Evolutionary conservation across 2,329 filamentous ascomycete genomes (phyloP), one percentile per base, ranked within the genome.

Genomic region (Stagonosporopsis cucurbitacearum): DNA sequence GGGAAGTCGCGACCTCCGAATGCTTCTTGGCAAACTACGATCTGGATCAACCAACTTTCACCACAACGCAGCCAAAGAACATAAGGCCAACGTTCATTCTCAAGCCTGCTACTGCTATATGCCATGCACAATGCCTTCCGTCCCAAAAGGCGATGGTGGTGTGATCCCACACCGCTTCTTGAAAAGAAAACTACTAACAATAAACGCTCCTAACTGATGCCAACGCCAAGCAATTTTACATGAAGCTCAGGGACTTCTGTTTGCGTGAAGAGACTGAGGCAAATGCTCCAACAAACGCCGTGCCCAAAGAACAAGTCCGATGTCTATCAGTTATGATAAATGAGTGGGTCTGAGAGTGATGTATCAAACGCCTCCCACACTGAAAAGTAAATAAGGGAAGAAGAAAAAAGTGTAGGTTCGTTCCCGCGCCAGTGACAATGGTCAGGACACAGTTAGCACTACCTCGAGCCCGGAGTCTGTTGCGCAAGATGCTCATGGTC

Each of bases 341-440:
- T 54, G 68, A 73, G 68, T 69, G 71, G 60, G 67, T 59, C 52
- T 59, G 62, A 63, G 68, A 69, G 59, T 57, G 48, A 56, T 62
- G 57, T 46, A 60, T 54, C 59, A 57, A 26, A 65, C 63, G 62
- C 62, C 65, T 59, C 63, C 55, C 55, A 41, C 61, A 35, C 50
- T 41, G 54, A 55, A 25, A 35, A 45, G 33, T 49, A 53, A 19
- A n/a, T n/a, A n/a, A n/a, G n/a, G n/a, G n/a, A n/a, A n/a, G n/a
- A n/a, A n/a, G n/a, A n/a, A n/a, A n/a, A 50, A 50, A 47, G 42
- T 51, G 43, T 46, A 51, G 25, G 23, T 32, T 43, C 12, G 17
- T 8, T 19, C 13, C 20, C 33, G 26, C 32, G 2, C 4, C 13
- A 9, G 17, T n/a, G 7, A 19, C 20, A 1, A 8, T 41, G 13